These are phyloP conservation scores for Umbilicaria muhlenbergii DNA, from an alignment of 495 filamentous ascomycete genomes.

Conservation along the genomic window DNA sequence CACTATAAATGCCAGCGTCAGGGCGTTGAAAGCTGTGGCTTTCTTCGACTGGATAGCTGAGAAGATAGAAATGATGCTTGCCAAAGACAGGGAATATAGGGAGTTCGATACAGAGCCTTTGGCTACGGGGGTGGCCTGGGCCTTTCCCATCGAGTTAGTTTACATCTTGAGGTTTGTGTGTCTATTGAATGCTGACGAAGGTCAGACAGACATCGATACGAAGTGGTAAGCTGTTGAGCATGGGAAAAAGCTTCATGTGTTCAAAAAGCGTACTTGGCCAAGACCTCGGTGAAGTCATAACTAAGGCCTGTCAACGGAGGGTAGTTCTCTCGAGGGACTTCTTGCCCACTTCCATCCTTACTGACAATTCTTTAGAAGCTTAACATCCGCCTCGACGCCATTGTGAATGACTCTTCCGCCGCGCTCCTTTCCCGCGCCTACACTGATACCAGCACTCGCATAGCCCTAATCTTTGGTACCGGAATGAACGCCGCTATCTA, in stretches of 20 bases:
- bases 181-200: constrained; percentile 3
- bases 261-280: constrained; percentile 38
- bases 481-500: constrained; percentile 73
- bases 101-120: constrained; percentile 27
- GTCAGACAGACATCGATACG: constrained; percentile 37
- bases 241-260: constrained; percentile 54
- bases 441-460: constrained; percentile 40
- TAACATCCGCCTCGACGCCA: constrained; percentile 46
- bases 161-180: background rate
- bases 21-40: constrained; percentile 32
- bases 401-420: constrained; percentile 74
- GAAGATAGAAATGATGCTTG: constrained; percentile 37
- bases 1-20: constrained; percentile 37
- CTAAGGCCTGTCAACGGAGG: constrained; percentile 34
- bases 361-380: constrained; percentile 15
- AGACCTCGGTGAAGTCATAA: constrained; percentile 43
- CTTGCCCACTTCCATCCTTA: background rate
- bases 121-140: constrained; percentile 51
- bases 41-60: constrained; percentile 61
- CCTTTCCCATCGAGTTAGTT: constrained; percentile 48
- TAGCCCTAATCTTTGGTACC: constrained; percentile 74
- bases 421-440: constrained; percentile 69
- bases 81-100: constrained; percentile 2
- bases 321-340: constrained; percentile 11
- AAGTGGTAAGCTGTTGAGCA: constrained; percentile 40